Base-by-base conservation (phyloP, 78 protist genomes). In the Ministeria vibrans region DNA sequence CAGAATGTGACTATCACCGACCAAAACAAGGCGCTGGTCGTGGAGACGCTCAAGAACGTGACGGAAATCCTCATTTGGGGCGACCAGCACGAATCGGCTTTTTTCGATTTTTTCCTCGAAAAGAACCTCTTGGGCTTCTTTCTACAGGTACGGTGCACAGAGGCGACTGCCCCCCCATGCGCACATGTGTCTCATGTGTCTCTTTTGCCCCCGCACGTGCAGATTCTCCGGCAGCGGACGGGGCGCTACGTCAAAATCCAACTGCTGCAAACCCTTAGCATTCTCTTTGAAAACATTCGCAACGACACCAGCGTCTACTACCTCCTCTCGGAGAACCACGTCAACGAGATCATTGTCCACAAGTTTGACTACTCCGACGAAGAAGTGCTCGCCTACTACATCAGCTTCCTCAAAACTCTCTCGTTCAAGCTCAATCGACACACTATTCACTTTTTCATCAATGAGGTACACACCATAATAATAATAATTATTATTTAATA, bases 11-110 rank as follows among this genome's bases (percentile, higher is more conserved):
- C 11, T 2, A 41, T 63, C 71, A 63, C 71, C 18, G 71, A 63
- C 7, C 32, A 25, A 20, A 63, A 63, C 71, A 63, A 83, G 25
- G 69, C 63, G 43, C 68, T 63, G 38, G 51, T 94, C 51, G 82
- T 94, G 20, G 95, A 91, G 77, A 53, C 88, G 15, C 85, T 94
- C 0, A 73, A 90, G 42, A 81, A 81, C 71, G 72, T 91, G 30
- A 90, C 94, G 27, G 97, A 94, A 77, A 84, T 91, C 4, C 63
- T 91, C 73, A 85, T 91, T 49, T 94, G 97, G 97, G 95, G 95
- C 73, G 97, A 94, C 59, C 92, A 91, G 87, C 77, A 94, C 83
- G 81, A n/a, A 32, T 1, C 20, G 34, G 43, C 75, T 86, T 36
- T 88, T 94, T 43, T 1, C 80, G 85, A 91, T 27, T 85, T 87